phyloP scores from a whole-genome alignment of 2,329 filamentous ascomycete genomes.

The Karstenula rhodostoma region DNA sequence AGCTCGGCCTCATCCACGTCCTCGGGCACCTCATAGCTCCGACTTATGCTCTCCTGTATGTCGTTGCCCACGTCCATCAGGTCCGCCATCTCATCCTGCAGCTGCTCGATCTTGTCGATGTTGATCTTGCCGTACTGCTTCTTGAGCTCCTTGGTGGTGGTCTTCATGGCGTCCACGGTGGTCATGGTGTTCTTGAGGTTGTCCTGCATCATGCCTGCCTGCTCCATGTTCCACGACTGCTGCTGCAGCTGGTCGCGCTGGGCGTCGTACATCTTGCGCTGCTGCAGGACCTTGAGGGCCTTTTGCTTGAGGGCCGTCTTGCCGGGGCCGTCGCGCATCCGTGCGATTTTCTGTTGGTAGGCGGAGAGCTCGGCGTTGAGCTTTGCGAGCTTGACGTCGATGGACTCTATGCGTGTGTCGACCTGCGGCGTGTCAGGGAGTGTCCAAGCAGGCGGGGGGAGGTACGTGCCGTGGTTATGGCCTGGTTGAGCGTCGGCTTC shows the following conservation, averaged over 20 bases:
- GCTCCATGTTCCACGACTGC: conserved; percentile 99
- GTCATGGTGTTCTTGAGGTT: conserved; percentile 99
- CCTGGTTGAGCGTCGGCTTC: conserved; percentile 85
- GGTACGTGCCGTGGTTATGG: conserved; percentile 76
- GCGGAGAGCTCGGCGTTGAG: conserved; percentile 88
- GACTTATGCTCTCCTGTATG: conserved; percentile 91
- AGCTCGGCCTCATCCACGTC: conserved; percentile 97
- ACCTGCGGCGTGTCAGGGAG: conserved; percentile 59
- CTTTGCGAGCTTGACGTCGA: conserved; percentile 94
- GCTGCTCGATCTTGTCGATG: conserved; percentile 93
- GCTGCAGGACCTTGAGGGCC: conserved; percentile 90
- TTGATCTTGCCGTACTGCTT: conserved; percentile 98
- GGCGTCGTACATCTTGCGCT: conserved; percentile 91
- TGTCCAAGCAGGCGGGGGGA: conserved; percentile 14
- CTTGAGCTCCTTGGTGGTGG: conserved; percentile 88
- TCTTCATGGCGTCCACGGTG: conserved; percentile 97
- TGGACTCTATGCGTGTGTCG: conserved; percentile 80
- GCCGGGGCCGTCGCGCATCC: conserved; percentile 95
- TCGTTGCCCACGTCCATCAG: conserved; percentile 97
- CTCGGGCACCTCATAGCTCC: conserved; percentile 94
- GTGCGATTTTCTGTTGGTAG: conserved; percentile 85
- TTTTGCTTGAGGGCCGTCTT: conserved; percentile 94
- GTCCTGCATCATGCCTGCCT: conserved; percentile 97
- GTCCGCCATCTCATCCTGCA: conserved; percentile 99
- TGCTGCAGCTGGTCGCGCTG: conserved; percentile 93